phyloP scores from a whole-genome alignment of 2,329 filamentous ascomycete species.

The Diaporthe amygdali region DNA sequence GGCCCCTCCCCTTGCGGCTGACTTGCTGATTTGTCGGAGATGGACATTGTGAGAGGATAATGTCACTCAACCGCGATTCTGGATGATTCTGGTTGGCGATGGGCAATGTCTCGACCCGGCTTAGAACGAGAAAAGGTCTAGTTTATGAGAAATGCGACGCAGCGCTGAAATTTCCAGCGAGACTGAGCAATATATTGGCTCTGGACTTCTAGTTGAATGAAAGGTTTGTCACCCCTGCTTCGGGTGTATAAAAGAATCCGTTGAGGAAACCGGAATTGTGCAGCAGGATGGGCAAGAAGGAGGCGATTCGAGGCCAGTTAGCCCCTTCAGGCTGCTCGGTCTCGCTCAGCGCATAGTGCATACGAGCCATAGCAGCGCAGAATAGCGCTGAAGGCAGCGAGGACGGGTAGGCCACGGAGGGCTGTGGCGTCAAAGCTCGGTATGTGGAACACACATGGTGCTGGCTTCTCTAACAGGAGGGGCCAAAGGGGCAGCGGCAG shows the following conservation, averaged over 20 bases:
- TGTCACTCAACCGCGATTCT: not conserved
- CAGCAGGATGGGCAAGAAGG: slow-evolving; percentile 7
- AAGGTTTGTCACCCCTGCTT: not conserved
- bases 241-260: slow-evolving; percentile 1
- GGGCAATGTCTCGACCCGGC: not conserved
- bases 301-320: slow-evolving; percentile 10
- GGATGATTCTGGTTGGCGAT: not conserved
- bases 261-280: slow-evolving; percentile 2
- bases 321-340: slow-evolving; percentile 18
- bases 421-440: slow-evolving; percentile 8
- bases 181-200: slow-evolving; percentile 16
- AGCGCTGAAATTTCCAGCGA: not conserved
- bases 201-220: not conserved
- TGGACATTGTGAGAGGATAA: slow-evolving; percentile 2
- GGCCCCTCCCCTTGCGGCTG: slow-evolving; percentile 8
- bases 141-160: not conserved
- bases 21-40: slow-evolving; percentile 4
- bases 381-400: slow-evolving; percentile 11
- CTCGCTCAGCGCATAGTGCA: slow-evolving; percentile 13
- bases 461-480: slow-evolving; percentile 6
- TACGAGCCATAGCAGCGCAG: not conserved
- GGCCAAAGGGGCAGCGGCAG: slow-evolving; percentile 1
- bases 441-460: not conserved
- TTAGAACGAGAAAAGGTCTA: not conserved
- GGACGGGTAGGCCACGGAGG: not conserved